phyloP scores from a whole-genome alignment of 495 filamentous ascomycete species.

The Gamarada debralockiae region DNA sequence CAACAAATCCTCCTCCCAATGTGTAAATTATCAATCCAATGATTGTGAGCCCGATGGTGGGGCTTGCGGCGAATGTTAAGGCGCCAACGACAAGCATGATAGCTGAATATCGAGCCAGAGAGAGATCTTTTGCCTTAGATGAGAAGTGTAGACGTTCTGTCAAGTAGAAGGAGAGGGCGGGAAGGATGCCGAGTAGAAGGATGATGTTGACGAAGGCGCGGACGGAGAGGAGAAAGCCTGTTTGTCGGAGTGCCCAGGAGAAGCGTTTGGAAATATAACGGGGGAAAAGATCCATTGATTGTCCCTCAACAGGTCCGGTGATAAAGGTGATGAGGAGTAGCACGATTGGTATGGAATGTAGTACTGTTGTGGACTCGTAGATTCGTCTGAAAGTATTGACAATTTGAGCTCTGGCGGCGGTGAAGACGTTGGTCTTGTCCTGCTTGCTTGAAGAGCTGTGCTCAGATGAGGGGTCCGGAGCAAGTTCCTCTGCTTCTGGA shows the following conservation, averaged over 20 bases:
- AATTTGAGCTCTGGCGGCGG: not conserved
- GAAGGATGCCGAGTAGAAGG: slow-evolving; percentile 43
- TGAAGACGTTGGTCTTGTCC: slow-evolving; percentile 1
- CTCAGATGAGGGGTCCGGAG: not conserved
- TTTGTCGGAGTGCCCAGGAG: slow-evolving; percentile 42
- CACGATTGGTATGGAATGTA: slow-evolving; percentile 5
- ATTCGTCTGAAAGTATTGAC: not conserved
- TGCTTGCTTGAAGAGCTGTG: not conserved
- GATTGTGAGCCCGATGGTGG: slow-evolving; percentile 25
- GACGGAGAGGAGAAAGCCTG: slow-evolving; percentile 50
- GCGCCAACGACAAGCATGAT: slow-evolving; percentile 43
- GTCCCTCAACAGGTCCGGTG: not conserved
- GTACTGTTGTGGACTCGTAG: not conserved
- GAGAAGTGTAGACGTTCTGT: slow-evolving; percentile 13
- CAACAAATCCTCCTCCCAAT: slow-evolving; percentile 27
- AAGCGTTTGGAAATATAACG: slow-evolving; percentile 56
- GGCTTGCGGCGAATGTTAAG: slow-evolving; percentile 27
- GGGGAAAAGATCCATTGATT: slow-evolving; percentile 24
- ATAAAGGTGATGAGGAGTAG: slow-evolving; percentile 11
- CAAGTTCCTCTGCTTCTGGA: not conserved
- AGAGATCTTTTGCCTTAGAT: slow-evolving; percentile 45
- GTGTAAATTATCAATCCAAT: slow-evolving; percentile 29
- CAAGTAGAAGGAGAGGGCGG: slow-evolving; percentile 33
- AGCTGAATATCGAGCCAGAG: slow-evolving; percentile 45
- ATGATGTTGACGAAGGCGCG: slow-evolving; percentile 44